Conservation (phyloP, 106 monocot genomes). For the Alisma plantagoaquatica region DNA sequence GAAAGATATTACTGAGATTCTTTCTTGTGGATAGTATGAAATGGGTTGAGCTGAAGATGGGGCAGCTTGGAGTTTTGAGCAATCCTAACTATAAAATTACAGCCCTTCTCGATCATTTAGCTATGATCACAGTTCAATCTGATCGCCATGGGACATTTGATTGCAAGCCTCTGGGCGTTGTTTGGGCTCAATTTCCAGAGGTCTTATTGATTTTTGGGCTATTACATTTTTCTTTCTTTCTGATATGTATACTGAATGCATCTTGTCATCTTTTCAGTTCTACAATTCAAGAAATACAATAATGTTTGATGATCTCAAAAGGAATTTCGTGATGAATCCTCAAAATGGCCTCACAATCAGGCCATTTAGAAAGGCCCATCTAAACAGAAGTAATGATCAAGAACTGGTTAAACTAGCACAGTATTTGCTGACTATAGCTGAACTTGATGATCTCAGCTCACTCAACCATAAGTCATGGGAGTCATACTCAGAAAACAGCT, state of each 20-base stretch:
- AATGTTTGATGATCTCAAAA: slow-evolving; percentile 93
- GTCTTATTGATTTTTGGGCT: slow-evolving; percentile 17
- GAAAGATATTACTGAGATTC: too few species aligned
- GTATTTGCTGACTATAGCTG: slow-evolving; percentile 80
- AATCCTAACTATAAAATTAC: slow-evolving; percentile 92
- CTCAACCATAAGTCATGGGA: slow-evolving; percentile 88
- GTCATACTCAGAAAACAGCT: slow-evolving; percentile 37
- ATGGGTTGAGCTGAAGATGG: slow-evolving; percentile 97
- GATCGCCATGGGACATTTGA: slow-evolving; percentile 73
- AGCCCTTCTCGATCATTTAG: slow-evolving; percentile 84
- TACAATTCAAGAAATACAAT: slow-evolving; percentile 77
- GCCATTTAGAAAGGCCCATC: slow-evolving; percentile 80
- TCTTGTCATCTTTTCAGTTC: slow-evolving; percentile 41
- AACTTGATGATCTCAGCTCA: slow-evolving; percentile 63
- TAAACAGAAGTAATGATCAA: slow-evolving; percentile 63
- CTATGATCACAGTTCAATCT: slow-evolving; percentile 96
- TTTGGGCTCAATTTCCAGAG: slow-evolving; percentile 91
- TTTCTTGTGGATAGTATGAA: slow-evolving; percentile 61
- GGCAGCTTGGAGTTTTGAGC: slow-evolving; percentile 78
- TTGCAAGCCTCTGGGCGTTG: slow-evolving; percentile 93
- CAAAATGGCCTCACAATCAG: slow-evolving; percentile 90
- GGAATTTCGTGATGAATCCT: slow-evolving; percentile 99
- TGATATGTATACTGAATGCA: background rate
- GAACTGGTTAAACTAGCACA: slow-evolving; percentile 78
- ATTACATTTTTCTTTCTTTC: background rate